Evolutionary conservation across 805 yeast genomes (phyloP).

Genomic region (Torulaspora microellipsoides): DNA sequence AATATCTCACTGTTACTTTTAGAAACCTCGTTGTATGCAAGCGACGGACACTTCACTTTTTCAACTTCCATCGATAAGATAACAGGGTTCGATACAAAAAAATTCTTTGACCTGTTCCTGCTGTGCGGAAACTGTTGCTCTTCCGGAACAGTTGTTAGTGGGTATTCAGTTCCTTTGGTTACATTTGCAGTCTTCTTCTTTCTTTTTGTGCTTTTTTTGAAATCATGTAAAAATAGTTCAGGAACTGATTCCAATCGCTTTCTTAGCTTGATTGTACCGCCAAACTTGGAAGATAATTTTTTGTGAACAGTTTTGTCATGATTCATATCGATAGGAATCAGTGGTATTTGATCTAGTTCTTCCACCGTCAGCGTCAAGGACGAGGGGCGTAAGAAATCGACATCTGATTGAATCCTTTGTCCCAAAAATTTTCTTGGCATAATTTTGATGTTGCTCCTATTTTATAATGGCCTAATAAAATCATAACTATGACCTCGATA

Average conservation of each 20-base stretch:
- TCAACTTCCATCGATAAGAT: slow-evolving; percentile 8
- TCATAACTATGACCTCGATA: too few relatives aligned
- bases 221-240: slow-evolving; percentile 28
- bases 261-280: slow-evolving; percentile 29
- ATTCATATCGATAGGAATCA: slow-evolving; percentile 5
- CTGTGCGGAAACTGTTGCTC: neutral
- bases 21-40: neutral
- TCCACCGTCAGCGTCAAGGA: slow-evolving; percentile 29
- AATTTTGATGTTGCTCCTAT: too few relatives aligned
- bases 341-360: slow-evolving; percentile 29
- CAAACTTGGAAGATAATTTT: slow-evolving; percentile 21
- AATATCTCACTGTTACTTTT: slow-evolving; percentile 22
- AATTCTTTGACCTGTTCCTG: slow-evolving; percentile 1
- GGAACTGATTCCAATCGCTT: slow-evolving; percentile 32
- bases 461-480: too few relatives aligned
- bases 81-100: slow-evolving; percentile 9
- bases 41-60: neutral
- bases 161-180: slow-evolving; percentile 1
- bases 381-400: slow-evolving; percentile 31
- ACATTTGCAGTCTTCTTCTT: neutral
- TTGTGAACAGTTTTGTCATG: slow-evolving; percentile 2
- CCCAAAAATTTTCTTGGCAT: slow-evolving; percentile 34
- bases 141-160: slow-evolving; percentile 3
- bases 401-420: slow-evolving; percentile 23
- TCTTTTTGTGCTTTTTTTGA: slow-evolving; percentile 13